Evolutionary conservation across 495 filamentous ascomycete species (phyloP).

Genomic region (Trichoderma gamsii): DNA sequence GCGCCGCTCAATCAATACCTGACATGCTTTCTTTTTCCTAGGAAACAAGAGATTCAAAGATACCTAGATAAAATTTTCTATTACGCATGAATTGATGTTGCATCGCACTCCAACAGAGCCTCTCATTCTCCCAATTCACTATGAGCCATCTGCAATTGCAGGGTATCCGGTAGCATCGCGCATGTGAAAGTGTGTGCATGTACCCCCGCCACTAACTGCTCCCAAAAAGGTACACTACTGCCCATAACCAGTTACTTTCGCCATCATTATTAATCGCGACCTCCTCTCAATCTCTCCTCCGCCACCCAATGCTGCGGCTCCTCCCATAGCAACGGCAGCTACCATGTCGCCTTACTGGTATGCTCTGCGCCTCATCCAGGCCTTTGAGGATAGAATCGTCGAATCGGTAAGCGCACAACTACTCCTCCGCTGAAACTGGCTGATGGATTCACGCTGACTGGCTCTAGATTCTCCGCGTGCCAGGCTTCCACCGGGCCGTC

Average conservation of each 20-base stretch:
- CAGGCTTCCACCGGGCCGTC: conserved; percentile 36
- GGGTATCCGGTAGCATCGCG: no score
- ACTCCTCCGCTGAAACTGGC: background rate
- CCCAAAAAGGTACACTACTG: background rate
- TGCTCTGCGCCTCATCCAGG: conserved; percentile 1
- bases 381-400: conserved; percentile 17
- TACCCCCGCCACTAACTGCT: background rate
- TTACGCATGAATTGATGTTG: background rate
- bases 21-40: background rate
- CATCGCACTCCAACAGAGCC: background rate
- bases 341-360: conserved; percentile 10
- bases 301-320: background rate
- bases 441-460: conserved; percentile 70
- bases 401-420: background rate
- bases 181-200: background rate
- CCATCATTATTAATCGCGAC: background rate
- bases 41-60: background rate
- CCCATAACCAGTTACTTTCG: background rate
- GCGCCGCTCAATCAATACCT: conserved; percentile 3
- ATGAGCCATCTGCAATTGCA: background rate
- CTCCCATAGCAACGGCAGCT: background rate
- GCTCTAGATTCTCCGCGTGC: conserved; percentile 56
- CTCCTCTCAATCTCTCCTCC: background rate
- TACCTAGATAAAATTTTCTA: background rate
- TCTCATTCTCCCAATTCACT: background rate